Conservation (phyloP, 192 early-diverging fungal genomes). For the Entomortierella beljakovae region DNA sequence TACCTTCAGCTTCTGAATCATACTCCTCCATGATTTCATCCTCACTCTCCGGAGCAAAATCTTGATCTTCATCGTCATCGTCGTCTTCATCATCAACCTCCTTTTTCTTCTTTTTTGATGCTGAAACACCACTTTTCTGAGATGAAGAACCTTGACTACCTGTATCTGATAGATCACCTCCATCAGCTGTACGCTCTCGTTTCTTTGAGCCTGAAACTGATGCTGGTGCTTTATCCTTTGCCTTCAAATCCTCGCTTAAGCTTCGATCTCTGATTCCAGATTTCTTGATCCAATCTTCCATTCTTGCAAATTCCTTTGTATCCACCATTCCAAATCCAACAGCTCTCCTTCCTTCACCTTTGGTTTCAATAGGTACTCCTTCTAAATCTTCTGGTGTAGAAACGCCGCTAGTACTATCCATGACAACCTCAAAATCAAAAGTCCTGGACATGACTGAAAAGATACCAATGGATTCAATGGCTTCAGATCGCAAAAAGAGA, state of each 20-base stretch:
- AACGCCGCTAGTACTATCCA: constrained; percentile 4
- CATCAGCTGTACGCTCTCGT: constrained; percentile 20
- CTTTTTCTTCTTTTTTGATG: not conserved
- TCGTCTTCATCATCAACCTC: constrained; percentile 4
- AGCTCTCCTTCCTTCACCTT: constrained; percentile 11
- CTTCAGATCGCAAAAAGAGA: constrained; percentile 17
- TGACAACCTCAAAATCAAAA: constrained; percentile 51
- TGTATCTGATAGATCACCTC: constrained; percentile 1
- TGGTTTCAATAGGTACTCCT: constrained; percentile 18
- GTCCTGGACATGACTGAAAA: constrained; percentile 38
- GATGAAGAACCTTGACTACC: constrained; percentile 3
- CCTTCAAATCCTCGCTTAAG: constrained; percentile 51
- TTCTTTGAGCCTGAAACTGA: constrained; percentile 5
- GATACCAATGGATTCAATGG: constrained; percentile 33
- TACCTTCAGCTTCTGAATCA: constrained; percentile 32
- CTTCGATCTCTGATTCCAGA: constrained; percentile 46
- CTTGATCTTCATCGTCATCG: constrained; percentile 47
- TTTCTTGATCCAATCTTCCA: constrained; percentile 53
- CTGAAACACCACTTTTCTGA: not conserved
- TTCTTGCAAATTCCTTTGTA: constrained; percentile 38
- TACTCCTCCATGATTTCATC: constrained; percentile 53
- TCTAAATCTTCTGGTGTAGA: constrained; percentile 33
- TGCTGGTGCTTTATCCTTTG: constrained; percentile 33
- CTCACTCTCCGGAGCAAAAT: constrained; percentile 50
- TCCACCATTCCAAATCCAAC: constrained; percentile 50